Base-by-base conservation (phyloP, 768 basidiomycete genomes). In the Boletus pseudopeckii region DNA sequence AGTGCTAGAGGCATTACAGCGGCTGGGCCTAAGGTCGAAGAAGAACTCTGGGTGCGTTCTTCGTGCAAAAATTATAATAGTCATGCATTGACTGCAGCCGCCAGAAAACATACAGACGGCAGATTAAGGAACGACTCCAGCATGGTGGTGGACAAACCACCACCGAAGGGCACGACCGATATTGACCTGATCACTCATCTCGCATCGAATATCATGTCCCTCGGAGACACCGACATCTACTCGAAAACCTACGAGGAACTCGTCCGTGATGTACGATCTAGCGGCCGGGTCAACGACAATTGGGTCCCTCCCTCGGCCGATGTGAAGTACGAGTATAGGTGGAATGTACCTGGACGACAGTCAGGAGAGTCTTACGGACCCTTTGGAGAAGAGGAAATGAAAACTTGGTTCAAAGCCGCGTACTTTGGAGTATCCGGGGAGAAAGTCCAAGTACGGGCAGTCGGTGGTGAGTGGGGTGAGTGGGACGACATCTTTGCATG, bases 161-260 rank as follows among this genome's bases (percentile, higher is more conserved):
- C 68, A 13, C 43, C 65, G 6, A 71, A 70, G 38, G 59, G 61
- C 30, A 72, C 75, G 18, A 74, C 76, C 4, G 83, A 86, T 47
- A 90, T 96, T 67, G 88, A 92, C 64, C 69, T 76, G 18, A 81
- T 95, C 57, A 94, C 93, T 0, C 85, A 91, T 71, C 80, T 92
- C 47, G 90, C 92, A 7, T 93, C 90, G n/a, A 85, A 79, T 36
- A 80, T 95, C 58, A 87, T 96, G 84, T 85, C 87, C 0, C 79
- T 92, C 14, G 91, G 90, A 22, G 91, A 96, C 56, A 77, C 80
- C 17, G 92, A 95, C 63, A 81, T 95, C 50, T 96, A 95, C 72
- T 87, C 85, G 38, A 85, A 82, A 67, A 88, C 89, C 0, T 91
- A 91, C 66, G 91, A 93, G 60, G 86, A 91, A 64, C 78, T 96